Percentiles rank a stretch among this genome's conserved stretches.
phyloP scores from a whole-genome alignment of 2,329 filamentous ascomycete species.

The Colletotrichum tanaceti region DNA sequence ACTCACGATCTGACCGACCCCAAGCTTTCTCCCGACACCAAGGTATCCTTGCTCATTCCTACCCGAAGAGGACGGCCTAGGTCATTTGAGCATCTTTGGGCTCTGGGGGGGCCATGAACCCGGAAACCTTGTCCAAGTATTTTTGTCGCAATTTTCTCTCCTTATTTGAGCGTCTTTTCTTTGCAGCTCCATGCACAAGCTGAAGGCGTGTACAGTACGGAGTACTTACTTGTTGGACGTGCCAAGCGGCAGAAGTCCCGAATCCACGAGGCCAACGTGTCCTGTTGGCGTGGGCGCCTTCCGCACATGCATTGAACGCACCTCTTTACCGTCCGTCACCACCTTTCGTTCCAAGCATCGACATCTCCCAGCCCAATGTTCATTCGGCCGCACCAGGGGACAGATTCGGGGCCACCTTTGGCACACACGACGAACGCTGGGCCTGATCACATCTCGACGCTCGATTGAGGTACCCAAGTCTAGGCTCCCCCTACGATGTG shows the following conservation, averaged over 20 bases:
- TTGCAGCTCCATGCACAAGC: slow-evolving; percentile 4
- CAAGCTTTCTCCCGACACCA: slow-evolving; percentile 6
- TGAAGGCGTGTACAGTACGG: not conserved
- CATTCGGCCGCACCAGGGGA: slow-evolving; percentile 5
- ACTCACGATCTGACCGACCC: not conserved
- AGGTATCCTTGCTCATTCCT: slow-evolving; percentile 19
- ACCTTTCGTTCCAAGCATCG: slow-evolving; percentile 11
- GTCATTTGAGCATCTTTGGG: slow-evolving; percentile 17
- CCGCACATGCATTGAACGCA: slow-evolving; percentile 3
- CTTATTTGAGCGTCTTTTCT: not conserved
- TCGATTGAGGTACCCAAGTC: slow-evolving; percentile 6
- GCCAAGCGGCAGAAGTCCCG: slow-evolving; percentile 7
- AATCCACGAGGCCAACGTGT: not conserved
- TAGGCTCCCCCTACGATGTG: not conserved
- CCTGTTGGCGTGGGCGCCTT: not conserved
- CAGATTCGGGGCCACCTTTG: not conserved
- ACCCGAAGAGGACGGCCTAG: not conserved
- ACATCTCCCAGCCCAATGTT: slow-evolving; percentile 9
- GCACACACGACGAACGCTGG: slow-evolving; percentile 33
- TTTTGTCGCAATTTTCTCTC: slow-evolving; percentile 16
- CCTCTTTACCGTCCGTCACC: slow-evolving; percentile 8
- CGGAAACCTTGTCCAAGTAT: slow-evolving; percentile 26
- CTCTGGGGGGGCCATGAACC: slow-evolving; percentile 28
- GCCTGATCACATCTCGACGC: slow-evolving; percentile 32
- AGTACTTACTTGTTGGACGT: not conserved